Evolutionary conservation across 2,329 filamentous ascomycete genomes (phyloP), one percentile per base, ranked within the genome.

Genomic region (Curvularia spicifera): DNA sequence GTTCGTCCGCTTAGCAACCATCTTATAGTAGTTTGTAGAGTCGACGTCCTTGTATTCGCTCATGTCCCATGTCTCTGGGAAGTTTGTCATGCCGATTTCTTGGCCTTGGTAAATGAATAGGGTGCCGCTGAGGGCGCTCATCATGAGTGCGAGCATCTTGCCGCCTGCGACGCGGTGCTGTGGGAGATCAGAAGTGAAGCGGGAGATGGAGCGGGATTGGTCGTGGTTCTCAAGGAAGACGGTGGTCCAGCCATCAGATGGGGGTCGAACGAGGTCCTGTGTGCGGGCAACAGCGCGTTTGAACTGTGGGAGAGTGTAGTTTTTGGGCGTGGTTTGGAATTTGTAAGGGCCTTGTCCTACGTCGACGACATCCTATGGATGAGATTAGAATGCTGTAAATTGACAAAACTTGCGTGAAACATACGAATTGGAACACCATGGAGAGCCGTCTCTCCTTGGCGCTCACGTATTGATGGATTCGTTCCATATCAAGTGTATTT

Each of bases 371-470:
- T 81, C 80, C 66, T 80, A 74, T 13, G 18, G 8, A 15, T 3
- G 6, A 24, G 5, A 6, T 58, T 28, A 55, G 55, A 28, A 42
- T 46, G 22, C 15, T 26, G 1, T 15, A 13, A 20, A 7, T 31
- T 5, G 8, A 20, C 26, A 29, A 3, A 13, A 20, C 15, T 9
- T 22, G 15, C 3, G 7, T 37, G 15, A 9, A 15, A 61, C 85
- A 73, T 62, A 72, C 70, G n/a, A 76, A 76, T 65, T 76, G 73
- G 53, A 91, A 90, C 1, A 89, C 85, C 88, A 90, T 91, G 70
- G 86, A 84, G 48, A 91, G 76, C 72, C 89, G 84, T 57, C 82
- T 82, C 54, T 85, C 83, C 28, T 81, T 75, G 0, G 84, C 82
- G 3, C 83, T 82, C 13, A 90, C 85, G 61, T 88, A 90, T 18